Percentiles rank a stretch among this genome's conserved stretches.
Evolutionary conservation across 495 filamentous ascomycete genomes (phyloP).

Genomic region (Penicillium canescens): DNA sequence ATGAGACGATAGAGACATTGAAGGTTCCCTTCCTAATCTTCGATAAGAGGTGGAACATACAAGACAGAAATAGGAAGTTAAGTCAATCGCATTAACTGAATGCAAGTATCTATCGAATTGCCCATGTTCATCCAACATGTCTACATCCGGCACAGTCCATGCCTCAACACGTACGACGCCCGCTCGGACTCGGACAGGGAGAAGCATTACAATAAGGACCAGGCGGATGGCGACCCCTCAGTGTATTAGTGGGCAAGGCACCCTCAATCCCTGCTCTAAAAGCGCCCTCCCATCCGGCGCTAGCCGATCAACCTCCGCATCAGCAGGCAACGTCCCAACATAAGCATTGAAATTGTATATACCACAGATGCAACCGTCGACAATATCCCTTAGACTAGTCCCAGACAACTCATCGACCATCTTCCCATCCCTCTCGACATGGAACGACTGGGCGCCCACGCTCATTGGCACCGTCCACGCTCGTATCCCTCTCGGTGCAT

Average conservation of each 20-base stretch:
- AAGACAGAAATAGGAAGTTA: background rate
- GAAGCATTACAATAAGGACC: too few relatives aligned
- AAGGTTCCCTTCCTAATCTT: background rate
- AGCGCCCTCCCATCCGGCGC: constrained; percentile 26
- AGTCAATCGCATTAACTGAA: background rate
- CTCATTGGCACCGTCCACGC: constrained; percentile 54
- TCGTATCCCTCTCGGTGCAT: constrained; percentile 52
- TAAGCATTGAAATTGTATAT: constrained; percentile 68
- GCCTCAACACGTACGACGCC: too few relatives aligned
- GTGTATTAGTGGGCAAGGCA: constrained; percentile 32
- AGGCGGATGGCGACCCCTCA: constrained; percentile 9
- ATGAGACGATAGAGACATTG: constrained; percentile 5
- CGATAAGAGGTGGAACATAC: background rate
- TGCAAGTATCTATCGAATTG: too few relatives aligned
- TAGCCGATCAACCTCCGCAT: constrained; percentile 28
- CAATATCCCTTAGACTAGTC: constrained; percentile 54
- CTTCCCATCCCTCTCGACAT: constrained; percentile 42
- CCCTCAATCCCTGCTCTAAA: constrained; percentile 32
- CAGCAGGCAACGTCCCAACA: constrained; percentile 36
- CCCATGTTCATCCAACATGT: too few relatives aligned
- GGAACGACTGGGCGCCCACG: constrained; percentile 52
- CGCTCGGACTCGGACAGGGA: too few relatives aligned
- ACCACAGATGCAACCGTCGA: constrained; percentile 53
- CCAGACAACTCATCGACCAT: constrained; percentile 44
- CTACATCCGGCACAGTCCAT: too few relatives aligned